A percentile compares a stretch with the other conserved stretches of the same genome.
Evolutionary conservation across 2,329 filamentous ascomycete species (phyloP).

Genomic region (Zymoseptoria tritici): DNA sequence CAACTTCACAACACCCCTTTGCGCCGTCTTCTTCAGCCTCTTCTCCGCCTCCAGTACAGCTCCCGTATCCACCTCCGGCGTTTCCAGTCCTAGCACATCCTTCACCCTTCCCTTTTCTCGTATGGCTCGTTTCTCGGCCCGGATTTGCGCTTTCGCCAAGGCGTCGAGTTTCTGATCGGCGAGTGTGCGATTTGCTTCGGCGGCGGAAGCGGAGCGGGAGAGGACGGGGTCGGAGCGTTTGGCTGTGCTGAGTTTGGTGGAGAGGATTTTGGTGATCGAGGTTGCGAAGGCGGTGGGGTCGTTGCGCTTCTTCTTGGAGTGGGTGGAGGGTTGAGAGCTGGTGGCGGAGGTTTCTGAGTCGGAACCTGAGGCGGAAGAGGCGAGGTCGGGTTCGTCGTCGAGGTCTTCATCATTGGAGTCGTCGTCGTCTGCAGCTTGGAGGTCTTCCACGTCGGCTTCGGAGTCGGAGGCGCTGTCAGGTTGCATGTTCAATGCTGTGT

Average conservation of each 20-base stretch:
- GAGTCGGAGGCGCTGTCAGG: slow-evolving; percentile 10
- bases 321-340: slow-evolving; percentile 17
- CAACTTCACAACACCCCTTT: slow-evolving; percentile 88
- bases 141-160: slow-evolving; percentile 70
- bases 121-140: slow-evolving; percentile 70
- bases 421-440: slow-evolving; percentile 34
- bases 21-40: slow-evolving; percentile 75
- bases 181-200: slow-evolving; percentile 62
- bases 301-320: slow-evolving; percentile 70
- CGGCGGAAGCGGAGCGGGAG: slow-evolving; percentile 68
- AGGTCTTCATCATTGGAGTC: slow-evolving; percentile 31
- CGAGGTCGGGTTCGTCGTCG: slow-evolving; percentile 33
- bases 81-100: slow-evolving; percentile 67
- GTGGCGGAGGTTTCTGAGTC: slow-evolving; percentile 29
- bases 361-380: slow-evolving; percentile 18
- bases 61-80: slow-evolving; percentile 42
- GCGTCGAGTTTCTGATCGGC: slow-evolving; percentile 72
- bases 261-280: slow-evolving; percentile 86
- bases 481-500: slow-evolving; percentile 15
- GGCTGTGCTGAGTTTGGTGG: slow-evolving; percentile 74
- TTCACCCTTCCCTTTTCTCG: slow-evolving; percentile 81
- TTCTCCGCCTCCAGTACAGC: slow-evolving; percentile 63
- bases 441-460: slow-evolving; percentile 20
- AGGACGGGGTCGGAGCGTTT: slow-evolving; percentile 88
- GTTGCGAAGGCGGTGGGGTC: slow-evolving; percentile 87